A percentile compares a stretch with the other conserved stretches of the same genome.
Evolutionary conservation across 345 rosid genomes (phyloP).

Genomic region (Hypericum perforatum): DNA sequence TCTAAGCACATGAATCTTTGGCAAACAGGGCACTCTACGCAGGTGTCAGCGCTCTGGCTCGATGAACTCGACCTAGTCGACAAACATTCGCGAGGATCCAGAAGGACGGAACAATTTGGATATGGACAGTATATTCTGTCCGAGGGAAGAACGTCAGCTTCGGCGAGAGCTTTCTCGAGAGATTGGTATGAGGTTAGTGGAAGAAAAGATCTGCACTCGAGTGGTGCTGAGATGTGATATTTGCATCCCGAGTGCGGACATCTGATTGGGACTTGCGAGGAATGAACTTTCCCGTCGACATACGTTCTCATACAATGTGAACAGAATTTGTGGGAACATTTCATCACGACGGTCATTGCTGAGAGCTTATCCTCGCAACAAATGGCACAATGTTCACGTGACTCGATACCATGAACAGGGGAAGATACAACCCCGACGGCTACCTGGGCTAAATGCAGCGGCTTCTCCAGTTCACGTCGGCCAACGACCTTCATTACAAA

Average conservation of each 20-base stretch:
- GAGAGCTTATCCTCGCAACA: constrained; percentile 77
- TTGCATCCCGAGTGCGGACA: constrained; percentile 89
- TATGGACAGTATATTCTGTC: constrained; percentile 74
- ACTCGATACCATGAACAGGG: constrained; percentile 26
- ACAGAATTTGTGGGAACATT: constrained; percentile 88
- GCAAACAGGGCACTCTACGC: constrained; percentile 57
- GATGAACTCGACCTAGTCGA: constrained; percentile 27
- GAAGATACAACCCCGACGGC: constrained; percentile 69
- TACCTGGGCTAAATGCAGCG: constrained; percentile 60
- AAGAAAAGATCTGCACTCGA: constrained; percentile 66
- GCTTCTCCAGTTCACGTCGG: constrained; percentile 41
- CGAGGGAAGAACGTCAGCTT: constrained; percentile 45
- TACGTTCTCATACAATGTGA: constrained; percentile 90
- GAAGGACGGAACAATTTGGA: constrained; percentile 68
- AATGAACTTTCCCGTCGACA: constrained; percentile 67
- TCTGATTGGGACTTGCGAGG: constrained; percentile 71
- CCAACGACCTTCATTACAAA: constrained; percentile 61
- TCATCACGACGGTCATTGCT: constrained; percentile 65
- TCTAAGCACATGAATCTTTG: constrained; percentile 39
- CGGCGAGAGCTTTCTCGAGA: constrained; percentile 53
- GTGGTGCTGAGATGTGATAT: constrained; percentile 39
- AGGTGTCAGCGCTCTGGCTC: constrained; percentile 15
- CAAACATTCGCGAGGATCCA: constrained; percentile 41
- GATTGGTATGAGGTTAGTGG: constrained; percentile 50
- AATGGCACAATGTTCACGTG: constrained; percentile 58